phyloP scores from a whole-genome alignment of 2,329 filamentous ascomycete species.

The Ceratocystis alfenasii region DNA sequence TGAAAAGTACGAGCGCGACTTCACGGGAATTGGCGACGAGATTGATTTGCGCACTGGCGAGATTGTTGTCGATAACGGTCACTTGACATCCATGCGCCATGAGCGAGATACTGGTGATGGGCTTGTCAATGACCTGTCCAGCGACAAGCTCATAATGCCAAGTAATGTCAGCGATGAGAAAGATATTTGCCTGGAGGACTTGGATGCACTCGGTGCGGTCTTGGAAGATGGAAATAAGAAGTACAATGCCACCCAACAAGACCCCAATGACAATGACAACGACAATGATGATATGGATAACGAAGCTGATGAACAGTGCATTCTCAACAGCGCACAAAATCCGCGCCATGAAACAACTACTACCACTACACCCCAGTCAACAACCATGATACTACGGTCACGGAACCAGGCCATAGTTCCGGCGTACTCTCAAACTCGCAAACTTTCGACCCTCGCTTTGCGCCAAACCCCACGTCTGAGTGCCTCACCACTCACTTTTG shows the following conservation, averaged over 20 bases:
- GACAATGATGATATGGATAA: not conserved
- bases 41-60: slow-evolving; percentile 73
- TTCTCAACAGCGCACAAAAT: not conserved
- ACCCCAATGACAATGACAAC: not conserved
- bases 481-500: slow-evolving; percentile 5
- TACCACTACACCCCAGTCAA: not conserved
- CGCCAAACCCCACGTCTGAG: slow-evolving; percentile 7
- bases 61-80: slow-evolving; percentile 84
- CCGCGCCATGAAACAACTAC: not conserved
- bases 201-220: slow-evolving; percentile 15
- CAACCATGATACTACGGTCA: not conserved
- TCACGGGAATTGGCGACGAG: slow-evolving; percentile 73
- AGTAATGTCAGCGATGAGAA: slow-evolving; percentile 32
- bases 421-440: not conserved
- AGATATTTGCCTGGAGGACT: slow-evolving; percentile 29
- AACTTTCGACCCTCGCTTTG: not conserved
- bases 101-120: slow-evolving; percentile 39
- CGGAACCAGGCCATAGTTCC: not conserved
- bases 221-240: slow-evolving; percentile 5
- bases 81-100: slow-evolving; percentile 51
- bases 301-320: not conserved
- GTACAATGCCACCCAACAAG: not conserved
- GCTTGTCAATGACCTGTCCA: slow-evolving; percentile 24
- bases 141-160: slow-evolving; percentile 24
- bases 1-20: slow-evolving; percentile 74